phyloP scores from a whole-genome alignment of 1,284 basidiomycete species.

The Porodaedalea pini region DNA sequence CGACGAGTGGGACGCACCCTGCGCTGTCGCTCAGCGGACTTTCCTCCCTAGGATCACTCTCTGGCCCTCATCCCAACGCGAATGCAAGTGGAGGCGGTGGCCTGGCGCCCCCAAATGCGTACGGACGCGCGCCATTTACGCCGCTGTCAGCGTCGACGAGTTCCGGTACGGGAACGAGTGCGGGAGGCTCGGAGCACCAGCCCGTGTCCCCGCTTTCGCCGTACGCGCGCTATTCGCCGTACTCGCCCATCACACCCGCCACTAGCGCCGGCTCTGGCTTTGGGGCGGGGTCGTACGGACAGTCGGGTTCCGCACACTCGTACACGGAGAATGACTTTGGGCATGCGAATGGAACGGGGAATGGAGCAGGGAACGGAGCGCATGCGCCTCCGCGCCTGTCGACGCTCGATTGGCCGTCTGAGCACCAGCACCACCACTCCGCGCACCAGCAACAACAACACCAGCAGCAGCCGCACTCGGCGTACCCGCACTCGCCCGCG shows the following conservation, averaged over 20 bases:
- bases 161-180: neutral
- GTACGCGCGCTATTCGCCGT: neutral
- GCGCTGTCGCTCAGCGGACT: neutral
- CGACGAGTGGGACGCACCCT: slow-evolving; percentile 10
- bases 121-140: slow-evolving; percentile 5
- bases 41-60: neutral
- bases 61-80: slow-evolving; percentile 1
- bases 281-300: neutral
- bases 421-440: neutral
- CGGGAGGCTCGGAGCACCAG: neutral
- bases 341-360: neutral
- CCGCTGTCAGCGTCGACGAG: slow-evolving; percentile 1
- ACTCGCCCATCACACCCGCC: slow-evolving; percentile 7
- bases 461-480: slow-evolving; percentile 3
- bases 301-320: neutral
- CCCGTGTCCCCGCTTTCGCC: slow-evolving; percentile 10
- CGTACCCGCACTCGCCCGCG: slow-evolving; percentile 8
- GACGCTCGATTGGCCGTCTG: slow-evolving; percentile 6
- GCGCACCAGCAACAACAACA: neutral
- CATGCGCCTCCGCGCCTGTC: slow-evolving; percentile 4
- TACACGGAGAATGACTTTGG: neutral
- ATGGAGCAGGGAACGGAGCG: neutral
- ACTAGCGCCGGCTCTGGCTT: slow-evolving; percentile 3
- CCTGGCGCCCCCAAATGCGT: neutral
- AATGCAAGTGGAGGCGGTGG: neutral